Conservation (phyloP, 2,329 filamentous ascomycete genomes). For the Leptographium flavum region DNA sequence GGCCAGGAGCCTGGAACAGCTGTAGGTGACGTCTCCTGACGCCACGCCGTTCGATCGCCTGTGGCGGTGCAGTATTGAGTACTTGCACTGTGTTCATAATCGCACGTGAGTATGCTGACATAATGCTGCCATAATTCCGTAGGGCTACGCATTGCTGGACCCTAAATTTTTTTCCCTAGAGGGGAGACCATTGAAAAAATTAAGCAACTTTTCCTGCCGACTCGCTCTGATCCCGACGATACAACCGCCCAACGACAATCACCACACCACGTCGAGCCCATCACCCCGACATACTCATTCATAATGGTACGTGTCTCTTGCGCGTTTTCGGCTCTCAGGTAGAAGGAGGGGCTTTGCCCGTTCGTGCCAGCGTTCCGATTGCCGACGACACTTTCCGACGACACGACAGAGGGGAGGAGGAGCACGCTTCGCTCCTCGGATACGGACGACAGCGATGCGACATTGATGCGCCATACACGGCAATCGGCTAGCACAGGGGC, state of each 20-base stretch:
- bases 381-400: too few relatives aligned
- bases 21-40: not conserved
- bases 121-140: not conserved
- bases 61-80: conserved; percentile 1
- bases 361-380: too few relatives aligned
- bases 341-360: too few relatives aligned
- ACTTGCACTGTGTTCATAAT: too few relatives aligned
- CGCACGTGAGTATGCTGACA: conserved; percentile 2
- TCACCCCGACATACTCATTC: conserved; percentile 3
- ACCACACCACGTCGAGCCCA: conserved; percentile 6
- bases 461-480: too few relatives aligned
- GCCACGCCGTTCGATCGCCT: not conserved
- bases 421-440: too few relatives aligned
- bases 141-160: conserved; percentile 11
- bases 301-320: conserved; percentile 10
- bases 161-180: conserved; percentile 10
- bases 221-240: conserved; percentile 11
- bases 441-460: too few relatives aligned
- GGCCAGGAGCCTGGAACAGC: not conserved
- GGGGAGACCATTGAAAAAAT: conserved; percentile 8
- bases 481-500: too few relatives aligned
- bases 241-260: conserved; percentile 7
- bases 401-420: too few relatives aligned
- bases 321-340: not conserved
- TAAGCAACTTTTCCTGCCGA: conserved; percentile 9